Evolutionary conservation across 257 asterid genomes (phyloP), one percentile per base, ranked within the genome.

Genomic region (Voacanga thouarsii): DNA sequence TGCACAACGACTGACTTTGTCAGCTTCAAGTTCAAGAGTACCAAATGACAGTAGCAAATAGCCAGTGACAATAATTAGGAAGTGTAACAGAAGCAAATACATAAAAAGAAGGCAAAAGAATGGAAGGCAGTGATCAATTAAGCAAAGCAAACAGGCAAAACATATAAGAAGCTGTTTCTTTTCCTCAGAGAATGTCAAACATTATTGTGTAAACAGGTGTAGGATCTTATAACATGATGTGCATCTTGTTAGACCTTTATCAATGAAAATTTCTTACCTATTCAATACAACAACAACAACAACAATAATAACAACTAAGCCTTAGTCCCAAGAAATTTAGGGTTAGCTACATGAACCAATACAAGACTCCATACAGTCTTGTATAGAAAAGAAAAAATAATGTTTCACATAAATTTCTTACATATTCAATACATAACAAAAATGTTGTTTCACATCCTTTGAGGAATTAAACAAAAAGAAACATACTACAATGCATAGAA

Each of bases 11-110:
- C 72, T 60, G 47, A 66, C 72, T 79, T 68, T 23, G 61, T 74
- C 80, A 81, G 83, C 76, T 79, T 76, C 84, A 77, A 70, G 69
- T 53, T 76, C 77, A 50, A 50, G 75, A 77, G 75, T 37, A 71
- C 71, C 50, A 72, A 69, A 53, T 33, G 66, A 63, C 60, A 47
- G 71, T 76, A 79, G 63, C 53, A 75, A 43, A 55, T 44, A 61
- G 49, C 64, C 51, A 53, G 71, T 44, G 66, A 19, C 6, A 64
- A 75, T 76, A 28, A 77, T 65, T 41, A 45, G 14, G 10, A 30
- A 43, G 6, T 47, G 26, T 18, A 23, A 56, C 21, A 8, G 69
- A 2, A 39, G 68, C 14, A 41, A 39, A 43, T 28, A 47, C 26
- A 28, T 23, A 61, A 67, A 53, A 71, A 16, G 55, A 26, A 44